A percentile compares a stretch with the other conserved stretches of the same genome.
These are phyloP conservation scores for Fraxinus xanthoxyloides DNA, from an alignment of 305 asterid species.

Conservation along the genomic window DNA sequence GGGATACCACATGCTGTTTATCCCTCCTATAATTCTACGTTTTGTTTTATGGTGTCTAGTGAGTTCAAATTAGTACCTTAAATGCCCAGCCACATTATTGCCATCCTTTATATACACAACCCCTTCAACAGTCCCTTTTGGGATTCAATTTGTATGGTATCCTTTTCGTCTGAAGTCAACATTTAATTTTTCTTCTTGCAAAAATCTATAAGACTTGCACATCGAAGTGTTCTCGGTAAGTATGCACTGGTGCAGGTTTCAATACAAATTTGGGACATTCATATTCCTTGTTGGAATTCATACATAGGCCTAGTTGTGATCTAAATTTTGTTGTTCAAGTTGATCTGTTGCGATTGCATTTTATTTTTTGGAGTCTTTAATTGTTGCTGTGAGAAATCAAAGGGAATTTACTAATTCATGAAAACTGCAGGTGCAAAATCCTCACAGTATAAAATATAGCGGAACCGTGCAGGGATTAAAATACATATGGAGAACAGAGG, in stretches of 20 bases:
- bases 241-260: not conserved
- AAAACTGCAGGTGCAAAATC: constrained; percentile 74
- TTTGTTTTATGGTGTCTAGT: not conserved
- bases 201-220: not conserved
- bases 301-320: not conserved
- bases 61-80: not conserved
- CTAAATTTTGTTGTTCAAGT: not conserved
- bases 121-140: not conserved
- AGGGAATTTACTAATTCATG: not conserved
- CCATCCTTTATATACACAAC: not conserved
- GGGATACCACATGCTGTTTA: not conserved
- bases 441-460: constrained; percentile 75
- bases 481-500: constrained; percentile 89
- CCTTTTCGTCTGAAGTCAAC: not conserved
- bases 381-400: not conserved
- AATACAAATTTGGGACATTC: not conserved
- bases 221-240: not conserved
- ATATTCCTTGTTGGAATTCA: not conserved
- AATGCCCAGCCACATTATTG: not conserved
- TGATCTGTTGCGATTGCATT: not conserved
- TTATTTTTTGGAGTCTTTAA: not conserved
- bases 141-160: not conserved
- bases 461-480: constrained; percentile 89
- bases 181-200: not conserved
- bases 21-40: not conserved